These are phyloP conservation scores for Mollisia scopiformis DNA, from an alignment of 2,329 filamentous ascomycete species.

Conservation along the genomic window DNA sequence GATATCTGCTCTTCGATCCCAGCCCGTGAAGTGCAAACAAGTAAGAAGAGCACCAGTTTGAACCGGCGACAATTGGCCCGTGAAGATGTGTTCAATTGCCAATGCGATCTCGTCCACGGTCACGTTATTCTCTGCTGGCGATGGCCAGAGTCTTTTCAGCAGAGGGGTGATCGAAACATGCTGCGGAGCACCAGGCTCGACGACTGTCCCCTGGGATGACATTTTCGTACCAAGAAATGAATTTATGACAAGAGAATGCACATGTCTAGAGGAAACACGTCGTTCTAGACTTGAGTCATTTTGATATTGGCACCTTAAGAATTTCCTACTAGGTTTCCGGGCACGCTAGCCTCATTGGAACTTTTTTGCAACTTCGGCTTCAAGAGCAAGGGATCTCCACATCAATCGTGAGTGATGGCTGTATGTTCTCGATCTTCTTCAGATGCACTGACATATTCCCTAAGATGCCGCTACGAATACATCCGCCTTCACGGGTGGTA, in stretches of 20 bases:
- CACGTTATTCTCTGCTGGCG: constrained; percentile 51
- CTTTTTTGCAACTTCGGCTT: too few relatives aligned
- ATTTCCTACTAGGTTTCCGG: neutral
- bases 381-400: neutral
- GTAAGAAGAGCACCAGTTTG: constrained; percentile 88
- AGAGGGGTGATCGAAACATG: constrained; percentile 64
- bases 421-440: neutral
- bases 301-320: neutral
- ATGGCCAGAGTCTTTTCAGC: constrained; percentile 72
- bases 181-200: constrained; percentile 28
- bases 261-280: neutral
- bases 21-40: constrained; percentile 86
- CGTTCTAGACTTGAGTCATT: neutral
- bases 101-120: constrained; percentile 82
- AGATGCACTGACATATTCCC: neutral
- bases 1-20: constrained; percentile 83
- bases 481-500: constrained; percentile 34
- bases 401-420: neutral
- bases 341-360: constrained; percentile 29
- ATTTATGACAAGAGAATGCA: neutral
- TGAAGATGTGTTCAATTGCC: constrained; percentile 91
- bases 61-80: constrained; percentile 83
- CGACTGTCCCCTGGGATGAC: constrained; percentile 11
- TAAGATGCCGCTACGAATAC: constrained; percentile 55
- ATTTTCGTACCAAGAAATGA: constrained; percentile 21